These are phyloP conservation scores for Phialocephala subalpina DNA, from an alignment of 2,329 filamentous ascomycete genomes.

Conservation along the genomic window DNA sequence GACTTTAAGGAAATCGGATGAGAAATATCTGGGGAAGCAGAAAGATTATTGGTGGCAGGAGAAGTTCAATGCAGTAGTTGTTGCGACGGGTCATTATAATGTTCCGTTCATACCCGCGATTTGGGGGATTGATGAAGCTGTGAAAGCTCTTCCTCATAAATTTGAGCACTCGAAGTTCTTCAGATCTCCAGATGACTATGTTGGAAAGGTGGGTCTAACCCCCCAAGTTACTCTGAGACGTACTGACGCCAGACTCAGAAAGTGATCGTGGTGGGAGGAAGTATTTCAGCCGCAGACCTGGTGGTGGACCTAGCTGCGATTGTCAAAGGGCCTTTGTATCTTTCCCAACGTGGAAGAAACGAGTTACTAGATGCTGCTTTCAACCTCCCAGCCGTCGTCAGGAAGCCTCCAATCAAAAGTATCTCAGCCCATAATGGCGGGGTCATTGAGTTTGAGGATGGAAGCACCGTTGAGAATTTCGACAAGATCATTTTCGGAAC, in stretches of 20 bases:
- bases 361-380: constrained; percentile 66
- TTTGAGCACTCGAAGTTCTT: constrained; percentile 78
- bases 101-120: constrained; percentile 68
- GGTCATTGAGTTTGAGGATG: constrained; percentile 64
- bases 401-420: constrained; percentile 53
- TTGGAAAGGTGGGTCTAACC: constrained; percentile 44
- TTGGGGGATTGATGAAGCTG: constrained; percentile 63
- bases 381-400: constrained; percentile 56
- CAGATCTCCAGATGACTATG: constrained; percentile 65
- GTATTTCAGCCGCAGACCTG: constrained; percentile 70
- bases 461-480: constrained; percentile 56
- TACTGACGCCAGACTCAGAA: constrained; percentile 15
- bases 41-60: constrained; percentile 69
- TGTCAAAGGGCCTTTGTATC: constrained; percentile 55
- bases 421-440: constrained; percentile 42
- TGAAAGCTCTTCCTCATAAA: constrained; percentile 55
- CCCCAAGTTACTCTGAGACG: background rate
- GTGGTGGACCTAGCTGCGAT: constrained; percentile 57
- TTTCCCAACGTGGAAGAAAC: constrained; percentile 56
- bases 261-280: constrained; percentile 66
- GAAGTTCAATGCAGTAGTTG: constrained; percentile 69
- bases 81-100: constrained; percentile 72
- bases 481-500: constrained; percentile 72
- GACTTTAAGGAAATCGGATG: constrained; percentile 52
- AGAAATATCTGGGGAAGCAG: constrained; percentile 36